These are phyloP conservation scores for Beauveria pseudobassiana DNA, from an alignment of 2,329 filamentous ascomycete genomes.

Conservation along the genomic window DNA sequence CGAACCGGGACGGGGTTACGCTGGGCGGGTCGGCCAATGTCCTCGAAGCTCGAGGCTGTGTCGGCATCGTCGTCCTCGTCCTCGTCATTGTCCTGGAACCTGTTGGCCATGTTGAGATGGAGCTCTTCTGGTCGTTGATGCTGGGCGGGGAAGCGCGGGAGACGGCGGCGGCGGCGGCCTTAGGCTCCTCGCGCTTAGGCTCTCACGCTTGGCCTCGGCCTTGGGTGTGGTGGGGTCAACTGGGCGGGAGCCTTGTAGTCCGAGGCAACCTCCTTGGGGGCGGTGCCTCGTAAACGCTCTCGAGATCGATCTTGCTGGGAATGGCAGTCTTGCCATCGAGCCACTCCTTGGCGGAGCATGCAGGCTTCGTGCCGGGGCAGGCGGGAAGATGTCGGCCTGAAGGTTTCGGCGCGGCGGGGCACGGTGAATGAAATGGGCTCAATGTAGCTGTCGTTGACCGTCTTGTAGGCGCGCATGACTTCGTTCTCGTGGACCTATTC, in stretches of 20 bases:
- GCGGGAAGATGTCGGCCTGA: constrained; percentile 97
- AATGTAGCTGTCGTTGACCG: constrained; percentile 87
- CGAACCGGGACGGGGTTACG: constrained; percentile 38
- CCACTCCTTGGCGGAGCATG: constrained; percentile 76
- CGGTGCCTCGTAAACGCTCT: constrained; percentile 79
- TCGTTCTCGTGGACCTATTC: constrained; percentile 84
- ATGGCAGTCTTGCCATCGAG: constrained; percentile 74
- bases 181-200: constrained; percentile 49
- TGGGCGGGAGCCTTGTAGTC: constrained; percentile 55
- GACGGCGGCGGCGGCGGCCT: constrained; percentile 31
- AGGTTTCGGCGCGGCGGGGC: constrained; percentile 83
- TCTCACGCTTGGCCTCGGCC: constrained; percentile 27
- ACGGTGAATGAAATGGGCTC: constrained; percentile 98
- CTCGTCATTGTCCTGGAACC: constrained; percentile 68
- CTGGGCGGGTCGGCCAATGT: constrained; percentile 68
- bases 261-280: constrained; percentile 66
- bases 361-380: constrained; percentile 73
- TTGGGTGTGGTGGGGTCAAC: constrained; percentile 37
- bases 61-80: constrained; percentile 51
- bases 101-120: constrained; percentile 76
- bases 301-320: constrained; percentile 88
- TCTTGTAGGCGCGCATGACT: constrained; percentile 93
- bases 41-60: constrained; percentile 78
- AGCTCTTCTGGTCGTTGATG: constrained; percentile 78
- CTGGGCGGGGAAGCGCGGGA: constrained; percentile 51